Evolutionary conservation across 2,329 filamentous ascomycete genomes (phyloP).

Genomic region (Fusarium fracticaudum): DNA sequence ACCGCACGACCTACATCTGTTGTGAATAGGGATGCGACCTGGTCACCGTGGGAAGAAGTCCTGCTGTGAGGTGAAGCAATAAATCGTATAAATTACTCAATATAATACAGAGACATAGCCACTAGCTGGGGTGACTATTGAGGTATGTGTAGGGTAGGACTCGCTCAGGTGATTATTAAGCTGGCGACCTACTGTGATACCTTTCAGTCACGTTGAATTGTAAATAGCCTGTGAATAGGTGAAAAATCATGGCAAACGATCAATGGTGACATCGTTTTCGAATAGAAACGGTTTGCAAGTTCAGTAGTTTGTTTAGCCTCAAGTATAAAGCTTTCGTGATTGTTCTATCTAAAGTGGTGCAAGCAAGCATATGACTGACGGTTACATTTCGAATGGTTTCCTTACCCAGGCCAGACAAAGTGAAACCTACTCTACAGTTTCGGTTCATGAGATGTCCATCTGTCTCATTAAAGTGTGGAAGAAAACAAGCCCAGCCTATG

Average conservation of each 20-base stretch:
- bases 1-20: too few species aligned
- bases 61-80: too few species aligned
- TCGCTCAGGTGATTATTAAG: slow-evolving; percentile 17
- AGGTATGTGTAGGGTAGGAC: slow-evolving; percentile 9
- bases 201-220: background rate
- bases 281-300: background rate
- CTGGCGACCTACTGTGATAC: background rate
- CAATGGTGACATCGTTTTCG: background rate
- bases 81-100: too few species aligned
- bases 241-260: background rate
- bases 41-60: too few species aligned
- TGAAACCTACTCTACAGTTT: background rate
- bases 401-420: too few species aligned
- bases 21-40: too few species aligned
- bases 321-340: background rate
- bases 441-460: background rate
- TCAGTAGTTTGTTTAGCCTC: background rate
- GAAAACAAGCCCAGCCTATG: background rate
- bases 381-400: background rate
- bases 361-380: too few species aligned
- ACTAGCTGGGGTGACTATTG: too few species aligned
- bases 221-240: background rate
- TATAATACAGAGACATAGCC: too few species aligned
- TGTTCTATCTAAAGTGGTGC: background rate
- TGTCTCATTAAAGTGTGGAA: background rate